phyloP scores from a whole-genome alignment of 768 basidiomycete genomes.

The Auriscalpium microsporum region DNA sequence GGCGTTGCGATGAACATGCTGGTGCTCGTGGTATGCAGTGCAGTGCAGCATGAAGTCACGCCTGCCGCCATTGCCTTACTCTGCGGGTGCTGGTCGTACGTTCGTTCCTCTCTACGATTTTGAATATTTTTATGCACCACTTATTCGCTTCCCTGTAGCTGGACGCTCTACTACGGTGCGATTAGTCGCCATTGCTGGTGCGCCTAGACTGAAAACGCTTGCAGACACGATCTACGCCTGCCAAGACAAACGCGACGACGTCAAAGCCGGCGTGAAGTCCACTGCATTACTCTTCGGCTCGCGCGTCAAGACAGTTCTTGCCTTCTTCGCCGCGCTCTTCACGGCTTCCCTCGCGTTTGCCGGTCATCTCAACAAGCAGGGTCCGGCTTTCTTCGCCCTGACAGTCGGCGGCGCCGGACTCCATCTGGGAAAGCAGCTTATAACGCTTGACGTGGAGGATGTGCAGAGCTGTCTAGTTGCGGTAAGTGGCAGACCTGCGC shows the following conservation, averaged over 20 bases:
- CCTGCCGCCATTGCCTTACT: neutral
- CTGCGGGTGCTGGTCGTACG: neutral
- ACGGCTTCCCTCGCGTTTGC: conserved; percentile 19
- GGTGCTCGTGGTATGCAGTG: neutral
- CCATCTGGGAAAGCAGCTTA: conserved; percentile 4
- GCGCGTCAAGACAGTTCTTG: conserved; percentile 34
- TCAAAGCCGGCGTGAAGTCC: conserved; percentile 50
- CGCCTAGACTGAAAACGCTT: conserved; percentile 29
- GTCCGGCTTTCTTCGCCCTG: conserved; percentile 4
- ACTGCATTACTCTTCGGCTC: conserved; percentile 53
- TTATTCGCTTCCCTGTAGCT: neutral
- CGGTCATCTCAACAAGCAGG: conserved; percentile 22
- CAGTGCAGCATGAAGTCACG: neutral
- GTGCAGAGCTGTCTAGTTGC: neutral
- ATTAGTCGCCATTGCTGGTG: neutral
- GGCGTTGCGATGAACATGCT: conserved; percentile 16
- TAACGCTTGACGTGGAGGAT: conserved; percentile 2
- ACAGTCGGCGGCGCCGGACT: conserved; percentile 1
- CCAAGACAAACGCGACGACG: conserved; percentile 52
- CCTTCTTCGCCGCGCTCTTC: conserved; percentile 27
- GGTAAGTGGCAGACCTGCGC: neutral
- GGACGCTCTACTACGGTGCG: conserved; percentile 13
- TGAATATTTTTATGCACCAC: neutral
- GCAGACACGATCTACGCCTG: conserved; percentile 60
- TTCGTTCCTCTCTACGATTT: neutral